Evolutionary conservation across 805 yeast species (phyloP).

Genomic region (Komagataella populi): DNA sequence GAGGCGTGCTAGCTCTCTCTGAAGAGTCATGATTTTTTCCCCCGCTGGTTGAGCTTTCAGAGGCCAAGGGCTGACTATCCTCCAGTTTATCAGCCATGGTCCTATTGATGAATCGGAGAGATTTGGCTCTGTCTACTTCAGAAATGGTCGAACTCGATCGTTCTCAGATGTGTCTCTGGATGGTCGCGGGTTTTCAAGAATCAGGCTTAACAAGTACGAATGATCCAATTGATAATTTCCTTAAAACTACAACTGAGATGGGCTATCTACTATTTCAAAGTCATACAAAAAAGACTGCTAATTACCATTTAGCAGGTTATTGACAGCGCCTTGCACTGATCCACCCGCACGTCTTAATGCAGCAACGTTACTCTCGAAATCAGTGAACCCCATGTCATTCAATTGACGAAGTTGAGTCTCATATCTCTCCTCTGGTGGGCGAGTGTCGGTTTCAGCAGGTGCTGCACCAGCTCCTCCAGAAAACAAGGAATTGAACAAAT

Average conservation of each 20-base stretch:
- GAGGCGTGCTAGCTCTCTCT: background rate
- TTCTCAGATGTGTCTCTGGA: background rate
- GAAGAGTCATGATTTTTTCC: too few species aligned
- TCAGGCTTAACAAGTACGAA: background rate
- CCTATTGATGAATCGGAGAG: background rate
- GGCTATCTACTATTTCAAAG: background rate
- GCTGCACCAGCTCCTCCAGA: slow-evolving; percentile 57
- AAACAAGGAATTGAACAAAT: slow-evolving; percentile 26
- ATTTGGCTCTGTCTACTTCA: background rate
- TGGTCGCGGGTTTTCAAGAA: background rate
- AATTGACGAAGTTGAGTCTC: slow-evolving; percentile 60
- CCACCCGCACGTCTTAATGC: slow-evolving; percentile 96
- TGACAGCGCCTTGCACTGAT: slow-evolving; percentile 93
- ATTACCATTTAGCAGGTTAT: slow-evolving; percentile 59
- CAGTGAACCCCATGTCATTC: slow-evolving; percentile 80
- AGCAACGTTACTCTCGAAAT: slow-evolving; percentile 81
- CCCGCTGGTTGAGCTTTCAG: background rate
- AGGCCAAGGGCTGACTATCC: background rate
- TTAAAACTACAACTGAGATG: background rate
- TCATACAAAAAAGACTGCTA: slow-evolving; percentile 15
- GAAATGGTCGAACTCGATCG: background rate
- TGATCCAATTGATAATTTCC: background rate
- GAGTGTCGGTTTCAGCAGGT: slow-evolving; percentile 46
- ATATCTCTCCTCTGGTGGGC: slow-evolving; percentile 74
- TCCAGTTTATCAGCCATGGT: background rate